Evolutionary conservation across 495 filamentous ascomycete species (phyloP).

Genomic region (Haplographium delicatum): DNA sequence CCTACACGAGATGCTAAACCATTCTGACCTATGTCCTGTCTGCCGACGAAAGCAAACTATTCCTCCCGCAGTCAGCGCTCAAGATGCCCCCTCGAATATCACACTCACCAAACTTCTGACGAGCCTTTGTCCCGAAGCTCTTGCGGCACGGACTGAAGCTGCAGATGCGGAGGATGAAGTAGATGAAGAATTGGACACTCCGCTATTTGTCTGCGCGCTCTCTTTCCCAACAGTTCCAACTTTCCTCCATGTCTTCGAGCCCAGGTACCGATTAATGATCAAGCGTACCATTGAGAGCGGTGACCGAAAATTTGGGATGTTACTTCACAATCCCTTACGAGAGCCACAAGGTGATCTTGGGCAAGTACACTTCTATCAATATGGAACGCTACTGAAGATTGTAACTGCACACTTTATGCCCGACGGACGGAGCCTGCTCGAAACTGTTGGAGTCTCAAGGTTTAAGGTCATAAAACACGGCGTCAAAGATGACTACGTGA

Average conservation of each 20-base stretch:
- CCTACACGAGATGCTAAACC: slow-evolving; percentile 65
- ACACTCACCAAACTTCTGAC: slow-evolving; percentile 54
- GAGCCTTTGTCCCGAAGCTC: slow-evolving; percentile 59
- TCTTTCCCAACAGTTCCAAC: slow-evolving; percentile 79
- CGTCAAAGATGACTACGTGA: slow-evolving; percentile 67
- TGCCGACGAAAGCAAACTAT: slow-evolving; percentile 66
- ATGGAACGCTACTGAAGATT: slow-evolving; percentile 74
- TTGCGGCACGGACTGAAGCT: slow-evolving; percentile 50
- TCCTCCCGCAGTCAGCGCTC: slow-evolving; percentile 46
- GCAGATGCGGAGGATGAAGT: slow-evolving; percentile 45
- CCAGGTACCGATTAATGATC: slow-evolving; percentile 84
- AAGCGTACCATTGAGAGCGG: slow-evolving; percentile 65
- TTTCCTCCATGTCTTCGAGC: slow-evolving; percentile 87
- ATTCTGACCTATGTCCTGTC: slow-evolving; percentile 70
- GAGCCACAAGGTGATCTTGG: slow-evolving; percentile 55
- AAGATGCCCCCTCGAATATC: slow-evolving; percentile 52
- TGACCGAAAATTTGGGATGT: slow-evolving; percentile 75
- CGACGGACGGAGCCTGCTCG: slow-evolving; percentile 75
- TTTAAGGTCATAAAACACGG: slow-evolving; percentile 65
- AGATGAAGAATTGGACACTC: slow-evolving; percentile 50
- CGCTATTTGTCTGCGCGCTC: slow-evolving; percentile 77
- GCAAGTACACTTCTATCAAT: slow-evolving; percentile 53
- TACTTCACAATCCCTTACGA: slow-evolving; percentile 58
- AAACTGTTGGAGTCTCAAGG: slow-evolving; percentile 67
- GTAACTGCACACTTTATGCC: slow-evolving; percentile 63